Evolutionary conservation across 1,284 basidiomycete genomes (phyloP).

Genomic region (Afroboletus lepidellus): DNA sequence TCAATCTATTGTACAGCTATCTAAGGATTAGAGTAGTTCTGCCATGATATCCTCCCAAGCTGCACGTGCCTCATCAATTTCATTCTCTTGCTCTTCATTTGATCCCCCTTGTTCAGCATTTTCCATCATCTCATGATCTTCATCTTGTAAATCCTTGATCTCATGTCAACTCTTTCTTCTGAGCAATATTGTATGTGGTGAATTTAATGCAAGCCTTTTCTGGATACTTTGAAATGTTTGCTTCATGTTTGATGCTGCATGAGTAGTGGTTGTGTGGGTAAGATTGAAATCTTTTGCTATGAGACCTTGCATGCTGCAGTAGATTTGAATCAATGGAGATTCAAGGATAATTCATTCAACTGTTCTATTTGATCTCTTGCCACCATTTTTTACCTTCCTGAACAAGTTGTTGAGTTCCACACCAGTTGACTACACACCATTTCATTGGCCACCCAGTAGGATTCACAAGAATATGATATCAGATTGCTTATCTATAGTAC

Average conservation of each 20-base stretch:
- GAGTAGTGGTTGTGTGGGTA: not conserved
- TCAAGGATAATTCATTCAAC: not conserved
- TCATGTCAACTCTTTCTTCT: not conserved
- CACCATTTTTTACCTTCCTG: constrained; percentile 8
- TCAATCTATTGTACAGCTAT: too few relatives aligned
- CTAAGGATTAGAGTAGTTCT: not conserved
- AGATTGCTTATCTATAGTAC: not conserved
- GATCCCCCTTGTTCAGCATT: not conserved
- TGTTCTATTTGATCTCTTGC: constrained; percentile 18
- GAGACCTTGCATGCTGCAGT: constrained; percentile 1
- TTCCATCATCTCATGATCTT: constrained; percentile 1
- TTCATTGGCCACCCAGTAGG: not conserved
- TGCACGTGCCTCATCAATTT: too few relatives aligned
- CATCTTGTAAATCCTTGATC: not conserved
- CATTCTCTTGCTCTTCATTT: not conserved
- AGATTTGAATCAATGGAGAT: constrained; percentile 11
- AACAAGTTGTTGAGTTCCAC: not conserved
- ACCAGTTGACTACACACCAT: not conserved
- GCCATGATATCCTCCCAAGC: not conserved
- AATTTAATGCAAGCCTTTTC: not conserved
- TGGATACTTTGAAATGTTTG: not conserved
- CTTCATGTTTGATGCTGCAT: not conserved
- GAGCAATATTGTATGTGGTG: not conserved
- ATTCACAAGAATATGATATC: not conserved
- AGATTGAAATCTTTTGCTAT: not conserved